phyloP scores from a whole-genome alignment of 2,329 filamentous ascomycete genomes.

The Colletotrichum liriopes region DNA sequence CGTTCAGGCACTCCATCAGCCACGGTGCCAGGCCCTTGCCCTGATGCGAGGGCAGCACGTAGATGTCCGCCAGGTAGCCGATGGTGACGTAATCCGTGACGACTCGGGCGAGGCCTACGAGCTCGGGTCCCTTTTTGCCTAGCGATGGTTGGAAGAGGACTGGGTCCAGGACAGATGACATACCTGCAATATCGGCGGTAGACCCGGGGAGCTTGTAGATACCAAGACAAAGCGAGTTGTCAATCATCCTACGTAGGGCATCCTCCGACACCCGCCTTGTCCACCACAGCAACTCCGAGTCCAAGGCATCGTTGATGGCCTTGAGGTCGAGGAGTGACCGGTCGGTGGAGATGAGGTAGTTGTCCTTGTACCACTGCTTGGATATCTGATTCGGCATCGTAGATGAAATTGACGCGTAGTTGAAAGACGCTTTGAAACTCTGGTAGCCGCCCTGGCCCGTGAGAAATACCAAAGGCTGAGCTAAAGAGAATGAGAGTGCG shows the following conservation, averaged over 20 bases:
- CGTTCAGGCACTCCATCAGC: constrained; percentile 74
- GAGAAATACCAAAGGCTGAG: neutral
- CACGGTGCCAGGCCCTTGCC: constrained; percentile 75
- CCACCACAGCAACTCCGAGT: constrained; percentile 74
- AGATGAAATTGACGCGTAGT: constrained; percentile 9
- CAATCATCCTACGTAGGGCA: constrained; percentile 66
- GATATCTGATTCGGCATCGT: constrained; percentile 43
- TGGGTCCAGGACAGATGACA: constrained; percentile 3
- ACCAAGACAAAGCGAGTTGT: constrained; percentile 73
- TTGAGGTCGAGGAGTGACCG: constrained; percentile 67
- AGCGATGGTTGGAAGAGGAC: neutral
- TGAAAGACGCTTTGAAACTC: constrained; percentile 27
- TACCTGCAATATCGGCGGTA: constrained; percentile 53
- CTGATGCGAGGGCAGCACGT: constrained; percentile 73
- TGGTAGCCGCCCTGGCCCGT: neutral
- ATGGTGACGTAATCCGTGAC: constrained; percentile 43
- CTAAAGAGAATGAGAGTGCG: neutral
- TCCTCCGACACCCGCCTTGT: constrained; percentile 65
- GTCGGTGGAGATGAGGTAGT: constrained; percentile 75
- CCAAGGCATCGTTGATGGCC: constrained; percentile 70
- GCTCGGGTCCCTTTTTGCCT: constrained; percentile 48
- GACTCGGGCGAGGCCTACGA: constrained; percentile 57
- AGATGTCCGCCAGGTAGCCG: constrained; percentile 72
- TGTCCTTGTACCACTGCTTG: constrained; percentile 65
- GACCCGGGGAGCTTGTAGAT: constrained; percentile 63